phyloP scores from a whole-genome alignment of 495 filamentous ascomycete species.

The Penicillium samsonianum region DNA sequence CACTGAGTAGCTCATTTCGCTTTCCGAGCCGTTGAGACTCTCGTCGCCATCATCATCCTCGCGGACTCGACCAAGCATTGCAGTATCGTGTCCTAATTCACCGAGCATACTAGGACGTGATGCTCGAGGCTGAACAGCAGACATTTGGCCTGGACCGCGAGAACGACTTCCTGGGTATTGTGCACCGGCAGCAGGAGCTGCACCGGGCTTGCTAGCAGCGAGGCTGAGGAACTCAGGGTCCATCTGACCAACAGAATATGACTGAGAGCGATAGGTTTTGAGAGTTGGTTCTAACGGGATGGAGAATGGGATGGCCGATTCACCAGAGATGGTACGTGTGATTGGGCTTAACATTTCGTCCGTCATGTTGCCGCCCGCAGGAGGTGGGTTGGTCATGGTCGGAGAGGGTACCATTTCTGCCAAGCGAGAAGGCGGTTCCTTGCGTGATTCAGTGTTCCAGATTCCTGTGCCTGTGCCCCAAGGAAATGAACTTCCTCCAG shows the following conservation, averaged over 20 bases:
- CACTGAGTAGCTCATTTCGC: constrained; percentile 54
- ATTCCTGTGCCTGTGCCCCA: constrained; percentile 77
- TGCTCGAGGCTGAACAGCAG: constrained; percentile 75
- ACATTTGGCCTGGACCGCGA: constrained; percentile 57
- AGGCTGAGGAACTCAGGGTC: constrained; percentile 63
- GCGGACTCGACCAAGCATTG: constrained; percentile 71
- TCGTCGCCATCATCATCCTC: constrained; percentile 85
- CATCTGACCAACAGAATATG: constrained; percentile 92
- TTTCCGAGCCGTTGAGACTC: constrained; percentile 65
- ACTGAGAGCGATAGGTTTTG: constrained; percentile 92
- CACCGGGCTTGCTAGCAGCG: constrained; percentile 45
- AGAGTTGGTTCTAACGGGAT: constrained; percentile 90
- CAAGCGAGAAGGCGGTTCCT: constrained; percentile 71
- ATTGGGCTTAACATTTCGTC: constrained; percentile 59
- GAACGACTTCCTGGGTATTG: constrained; percentile 44
- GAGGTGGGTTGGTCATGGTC: constrained; percentile 62
- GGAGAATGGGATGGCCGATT: constrained; percentile 74
- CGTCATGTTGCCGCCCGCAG: constrained; percentile 37
- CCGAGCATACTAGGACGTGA: constrained; percentile 85
- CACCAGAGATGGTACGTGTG: constrained; percentile 54
- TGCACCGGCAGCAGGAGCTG: constrained; percentile 35
- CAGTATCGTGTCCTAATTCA: constrained; percentile 71
- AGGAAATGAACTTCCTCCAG: constrained; percentile 58
- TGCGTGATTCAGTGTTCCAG: constrained; percentile 72
- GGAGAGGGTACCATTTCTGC: constrained; percentile 77